phyloP scores from a whole-genome alignment of 441 rosid genomes.

The Croton setiger region DNA sequence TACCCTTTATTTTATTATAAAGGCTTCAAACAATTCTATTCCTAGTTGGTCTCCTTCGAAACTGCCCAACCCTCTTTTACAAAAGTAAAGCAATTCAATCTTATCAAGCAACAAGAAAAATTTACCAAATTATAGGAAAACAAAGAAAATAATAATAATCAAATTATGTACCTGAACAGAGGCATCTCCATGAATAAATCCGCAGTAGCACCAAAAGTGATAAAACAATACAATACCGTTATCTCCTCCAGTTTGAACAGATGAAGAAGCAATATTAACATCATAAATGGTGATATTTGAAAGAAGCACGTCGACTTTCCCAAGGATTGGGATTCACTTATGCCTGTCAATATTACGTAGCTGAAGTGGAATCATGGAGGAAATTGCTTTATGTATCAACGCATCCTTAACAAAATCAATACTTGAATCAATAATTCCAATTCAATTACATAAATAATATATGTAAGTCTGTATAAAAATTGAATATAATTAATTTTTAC shows the following conservation, averaged over 20 bases:
- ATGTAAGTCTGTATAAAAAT: too few species aligned
- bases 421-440: too few species aligned
- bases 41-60: too few species aligned
- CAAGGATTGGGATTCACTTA: conserved; percentile 55
- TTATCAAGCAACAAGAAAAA: background rate
- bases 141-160: too few species aligned
- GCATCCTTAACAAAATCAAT: conserved; percentile 59
- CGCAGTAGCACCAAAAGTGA: conserved; percentile 61
- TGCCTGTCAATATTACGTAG: conserved; percentile 49
- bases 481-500: too few species aligned
- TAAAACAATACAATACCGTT: conserved; percentile 45
- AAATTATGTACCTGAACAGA: conserved; percentile 48
- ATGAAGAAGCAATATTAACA: conserved; percentile 46
- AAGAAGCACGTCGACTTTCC: conserved; percentile 51
- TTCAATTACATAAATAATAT: too few species aligned
- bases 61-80: too few species aligned
- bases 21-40: too few species aligned
- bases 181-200: conserved; percentile 59
- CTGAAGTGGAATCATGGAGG: conserved; percentile 60
- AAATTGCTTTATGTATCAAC: conserved; percentile 44
- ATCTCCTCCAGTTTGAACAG: conserved; percentile 45
- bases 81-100: background rate
- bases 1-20: too few species aligned
- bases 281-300: conserved; percentile 46
- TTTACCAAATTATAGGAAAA: background rate